Evolutionary conservation across 768 basidiomycete genomes (phyloP).

Genomic region (Botryobasidium botryosum): DNA sequence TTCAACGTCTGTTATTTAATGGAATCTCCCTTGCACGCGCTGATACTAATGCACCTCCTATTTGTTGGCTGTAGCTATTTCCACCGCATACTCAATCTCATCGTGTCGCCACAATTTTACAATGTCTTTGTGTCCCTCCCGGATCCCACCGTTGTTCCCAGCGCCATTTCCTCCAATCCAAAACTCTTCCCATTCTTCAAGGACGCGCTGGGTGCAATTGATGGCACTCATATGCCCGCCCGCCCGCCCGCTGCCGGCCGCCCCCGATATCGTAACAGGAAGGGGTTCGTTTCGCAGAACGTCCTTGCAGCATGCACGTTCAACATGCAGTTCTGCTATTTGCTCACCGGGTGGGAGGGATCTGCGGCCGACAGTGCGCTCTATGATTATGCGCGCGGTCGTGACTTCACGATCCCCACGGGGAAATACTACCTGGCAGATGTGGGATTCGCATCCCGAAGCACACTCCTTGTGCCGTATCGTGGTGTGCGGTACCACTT

Average conservation of each 20-base stretch:
- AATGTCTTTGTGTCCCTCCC: background rate
- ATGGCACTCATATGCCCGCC: slow-evolving; percentile 19
- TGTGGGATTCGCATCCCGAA: slow-evolving; percentile 23
- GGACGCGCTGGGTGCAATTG: slow-evolving; percentile 21
- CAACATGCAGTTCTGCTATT: slow-evolving; percentile 22
- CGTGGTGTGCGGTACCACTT: slow-evolving; percentile 24
- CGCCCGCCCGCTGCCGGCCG: slow-evolving; percentile 10
- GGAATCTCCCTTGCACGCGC: too few relatives aligned
- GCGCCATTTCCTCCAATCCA: slow-evolving; percentile 17
- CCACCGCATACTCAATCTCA: background rate
- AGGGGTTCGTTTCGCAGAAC: slow-evolving; percentile 24
- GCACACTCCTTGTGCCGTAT: slow-evolving; percentile 25
- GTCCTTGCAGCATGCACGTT: slow-evolving; percentile 23
- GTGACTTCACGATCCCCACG: slow-evolving; percentile 19
- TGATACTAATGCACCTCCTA: too few relatives aligned
- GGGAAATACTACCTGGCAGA: slow-evolving; percentile 22
- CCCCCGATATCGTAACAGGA: slow-evolving; percentile 11
- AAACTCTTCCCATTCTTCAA: slow-evolving; percentile 23
- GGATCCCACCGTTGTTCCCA: background rate
- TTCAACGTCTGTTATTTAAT: too few relatives aligned
- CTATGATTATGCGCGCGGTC: slow-evolving; percentile 17
- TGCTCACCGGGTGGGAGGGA: slow-evolving; percentile 28
- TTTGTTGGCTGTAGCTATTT: slow-evolving; percentile 2
- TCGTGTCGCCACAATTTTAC: background rate
- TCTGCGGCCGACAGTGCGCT: slow-evolving; percentile 22